Conservation (phyloP, 2,329 filamentous ascomycete species). For the Pyricularia grisea region DNA sequence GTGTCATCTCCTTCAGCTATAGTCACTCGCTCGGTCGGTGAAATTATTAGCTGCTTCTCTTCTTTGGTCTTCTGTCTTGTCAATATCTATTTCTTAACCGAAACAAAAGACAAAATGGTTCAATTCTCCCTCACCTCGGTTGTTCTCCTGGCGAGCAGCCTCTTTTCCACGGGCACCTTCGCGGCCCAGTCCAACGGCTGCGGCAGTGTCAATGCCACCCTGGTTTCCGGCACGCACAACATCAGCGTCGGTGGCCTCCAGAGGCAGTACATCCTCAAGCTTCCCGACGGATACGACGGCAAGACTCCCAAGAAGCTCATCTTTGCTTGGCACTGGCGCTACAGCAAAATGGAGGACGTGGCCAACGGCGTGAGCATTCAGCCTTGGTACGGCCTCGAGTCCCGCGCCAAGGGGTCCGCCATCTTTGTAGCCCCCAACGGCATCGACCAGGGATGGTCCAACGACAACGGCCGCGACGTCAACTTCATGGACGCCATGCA, state of each 20-base stretch:
- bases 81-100: not conserved
- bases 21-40: not conserved
- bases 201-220: not conserved
- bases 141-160: not conserved
- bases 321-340: conserved; percentile 31
- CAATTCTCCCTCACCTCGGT: not conserved
- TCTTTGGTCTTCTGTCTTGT: not conserved
- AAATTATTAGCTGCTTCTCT: not conserved
- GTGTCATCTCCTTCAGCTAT: not conserved
- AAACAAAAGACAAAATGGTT: not conserved
- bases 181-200: not conserved
- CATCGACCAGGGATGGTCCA: conserved; percentile 31
- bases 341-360: conserved; percentile 26
- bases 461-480: conserved; percentile 29
- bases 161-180: not conserved
- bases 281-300: not conserved
- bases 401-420: conserved; percentile 21
- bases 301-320: conserved; percentile 19
- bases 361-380: conserved; percentile 16
- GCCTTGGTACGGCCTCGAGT: conserved; percentile 29
- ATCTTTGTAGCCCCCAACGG: conserved; percentile 35
- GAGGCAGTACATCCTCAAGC: conserved; percentile 1
- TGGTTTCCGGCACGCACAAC: not conserved
- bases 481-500: conserved; percentile 28
- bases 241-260: not conserved